Evolutionary conservation across 1,139 yeast species (phyloP).

Genomic region (Yamadazyma songkhlaensis): DNA sequence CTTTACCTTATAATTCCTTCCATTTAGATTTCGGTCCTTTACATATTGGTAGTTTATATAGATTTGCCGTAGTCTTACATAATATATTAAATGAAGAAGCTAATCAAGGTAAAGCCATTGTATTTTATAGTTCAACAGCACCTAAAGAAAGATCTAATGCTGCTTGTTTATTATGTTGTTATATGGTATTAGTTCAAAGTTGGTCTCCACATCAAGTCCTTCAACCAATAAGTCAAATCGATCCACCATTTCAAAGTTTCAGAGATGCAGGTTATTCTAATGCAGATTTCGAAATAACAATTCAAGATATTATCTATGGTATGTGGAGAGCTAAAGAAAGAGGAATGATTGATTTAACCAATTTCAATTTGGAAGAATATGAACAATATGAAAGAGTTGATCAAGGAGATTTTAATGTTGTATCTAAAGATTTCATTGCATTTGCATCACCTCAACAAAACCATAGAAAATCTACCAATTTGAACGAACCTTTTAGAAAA

Average conservation of each 20-base stretch:
- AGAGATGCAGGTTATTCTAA: slow-evolving; percentile 96
- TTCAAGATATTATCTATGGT: slow-evolving; percentile 93
- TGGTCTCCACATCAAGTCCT: slow-evolving; percentile 99
- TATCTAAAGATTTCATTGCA: slow-evolving; percentile 92
- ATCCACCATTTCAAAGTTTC: slow-evolving; percentile 92
- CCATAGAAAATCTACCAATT: slow-evolving; percentile 28
- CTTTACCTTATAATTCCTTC: slow-evolving; percentile 86
- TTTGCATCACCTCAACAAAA: slow-evolving; percentile 95
- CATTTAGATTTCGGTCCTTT: slow-evolving; percentile 96
- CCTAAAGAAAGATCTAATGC: slow-evolving; percentile 88
- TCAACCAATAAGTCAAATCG: slow-evolving; percentile 89
- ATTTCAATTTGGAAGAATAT: slow-evolving; percentile 89
- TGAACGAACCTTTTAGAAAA: slow-evolving; percentile 73
- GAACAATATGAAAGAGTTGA: slow-evolving; percentile 95
- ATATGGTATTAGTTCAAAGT: slow-evolving; percentile 90
- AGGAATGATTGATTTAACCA: slow-evolving; percentile 79
- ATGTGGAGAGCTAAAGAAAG: slow-evolving; percentile 98
- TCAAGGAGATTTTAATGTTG: slow-evolving; percentile 91
- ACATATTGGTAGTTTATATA: slow-evolving; percentile 86
- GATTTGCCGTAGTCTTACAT: slow-evolving; percentile 93
- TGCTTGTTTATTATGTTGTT: slow-evolving; percentile 89
- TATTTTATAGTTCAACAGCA: slow-evolving; percentile 79
- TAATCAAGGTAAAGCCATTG: slow-evolving; percentile 86
- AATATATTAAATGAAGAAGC: slow-evolving; percentile 83
- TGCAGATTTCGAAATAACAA: slow-evolving; percentile 89